Evolutionary conservation across 805 yeast genomes (phyloP).

Genomic region (Nakazawaea molendinolei): DNA sequence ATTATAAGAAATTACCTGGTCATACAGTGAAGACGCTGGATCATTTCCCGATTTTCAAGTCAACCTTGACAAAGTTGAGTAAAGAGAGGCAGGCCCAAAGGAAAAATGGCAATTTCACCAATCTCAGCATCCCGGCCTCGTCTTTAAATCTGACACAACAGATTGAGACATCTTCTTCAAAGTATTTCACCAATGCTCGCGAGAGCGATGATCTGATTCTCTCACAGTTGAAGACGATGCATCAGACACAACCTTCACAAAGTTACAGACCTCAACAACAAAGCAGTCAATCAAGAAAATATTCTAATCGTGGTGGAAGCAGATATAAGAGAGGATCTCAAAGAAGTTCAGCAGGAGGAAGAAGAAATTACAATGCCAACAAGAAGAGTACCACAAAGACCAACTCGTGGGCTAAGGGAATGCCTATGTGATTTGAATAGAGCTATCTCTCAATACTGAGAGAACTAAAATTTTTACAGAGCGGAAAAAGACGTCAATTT

Average conservation of each 20-base stretch:
- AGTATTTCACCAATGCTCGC: slow-evolving; percentile 8
- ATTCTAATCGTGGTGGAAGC: not conserved
- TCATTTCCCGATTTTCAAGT: slow-evolving; percentile 20
- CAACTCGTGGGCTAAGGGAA: not conserved
- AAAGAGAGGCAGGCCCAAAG: slow-evolving; percentile 15
- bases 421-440: not conserved
- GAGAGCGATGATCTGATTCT: slow-evolving; percentile 12
- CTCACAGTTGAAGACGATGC: slow-evolving; percentile 7
- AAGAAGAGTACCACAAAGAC: not conserved
- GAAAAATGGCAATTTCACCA: slow-evolving; percentile 10
- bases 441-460: no score
- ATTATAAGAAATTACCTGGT: slow-evolving; percentile 34
- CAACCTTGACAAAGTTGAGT: slow-evolving; percentile 18
- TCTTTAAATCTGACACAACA: slow-evolving; percentile 3
- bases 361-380: not conserved
- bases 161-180: slow-evolving; percentile 10
- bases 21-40: slow-evolving; percentile 24
- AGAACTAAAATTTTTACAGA: no score
- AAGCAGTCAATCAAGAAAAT: not conserved
- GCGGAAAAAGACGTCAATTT: no score
- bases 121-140: slow-evolving; percentile 7
- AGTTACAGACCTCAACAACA: not conserved
- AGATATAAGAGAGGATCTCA: slow-evolving; percentile 2
- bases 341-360: not conserved
- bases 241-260: not conserved